These are phyloP conservation scores for Choanephora cucurbitarum DNA, from an alignment of 371 early-diverging fungal species.

Conservation along the genomic window DNA sequence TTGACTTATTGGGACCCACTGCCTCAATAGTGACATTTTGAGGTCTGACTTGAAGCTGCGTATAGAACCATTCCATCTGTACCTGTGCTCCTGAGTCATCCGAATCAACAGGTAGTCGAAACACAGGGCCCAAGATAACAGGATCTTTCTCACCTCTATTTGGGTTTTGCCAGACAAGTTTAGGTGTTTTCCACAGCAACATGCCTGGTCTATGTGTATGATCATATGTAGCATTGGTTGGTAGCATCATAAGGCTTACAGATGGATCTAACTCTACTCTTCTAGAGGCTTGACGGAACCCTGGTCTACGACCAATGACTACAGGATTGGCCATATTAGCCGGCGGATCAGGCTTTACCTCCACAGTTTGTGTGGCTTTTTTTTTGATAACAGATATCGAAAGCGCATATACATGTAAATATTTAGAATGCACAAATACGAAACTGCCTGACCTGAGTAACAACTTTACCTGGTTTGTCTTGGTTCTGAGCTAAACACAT, in stretches of 20 bases:
- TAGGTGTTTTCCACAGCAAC: constrained; percentile 11
- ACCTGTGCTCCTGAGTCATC: constrained; percentile 12
- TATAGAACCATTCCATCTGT: constrained; percentile 18
- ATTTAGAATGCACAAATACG: neutral
- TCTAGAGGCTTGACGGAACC: neutral
- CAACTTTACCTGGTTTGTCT: neutral
- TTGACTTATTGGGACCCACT: constrained; percentile 11
- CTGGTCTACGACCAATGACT: too few relatives aligned
- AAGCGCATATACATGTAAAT: neutral
- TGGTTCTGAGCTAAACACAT: neutral
- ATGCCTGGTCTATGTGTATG: constrained; percentile 14
- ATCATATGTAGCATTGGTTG: constrained; percentile 2
- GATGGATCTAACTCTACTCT: neutral
- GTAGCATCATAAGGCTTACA: neutral
- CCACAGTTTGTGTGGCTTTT: neutral
- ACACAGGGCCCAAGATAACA: constrained; percentile 6
- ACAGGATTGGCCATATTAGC: too few relatives aligned
- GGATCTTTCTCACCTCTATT: neutral
- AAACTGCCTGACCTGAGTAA: too few relatives aligned
- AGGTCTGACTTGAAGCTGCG: constrained; percentile 19
- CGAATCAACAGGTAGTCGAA: constrained; percentile 7
- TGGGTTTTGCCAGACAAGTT: neutral
- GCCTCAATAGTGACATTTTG: constrained; percentile 20
- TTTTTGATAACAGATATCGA: neutral
- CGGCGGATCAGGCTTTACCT: too few relatives aligned